A percentile compares a stretch with the other conserved stretches of the same genome.
phyloP scores from a whole-genome alignment of 2,329 filamentous ascomycete genomes.

The Juglanconis juglandina region DNA sequence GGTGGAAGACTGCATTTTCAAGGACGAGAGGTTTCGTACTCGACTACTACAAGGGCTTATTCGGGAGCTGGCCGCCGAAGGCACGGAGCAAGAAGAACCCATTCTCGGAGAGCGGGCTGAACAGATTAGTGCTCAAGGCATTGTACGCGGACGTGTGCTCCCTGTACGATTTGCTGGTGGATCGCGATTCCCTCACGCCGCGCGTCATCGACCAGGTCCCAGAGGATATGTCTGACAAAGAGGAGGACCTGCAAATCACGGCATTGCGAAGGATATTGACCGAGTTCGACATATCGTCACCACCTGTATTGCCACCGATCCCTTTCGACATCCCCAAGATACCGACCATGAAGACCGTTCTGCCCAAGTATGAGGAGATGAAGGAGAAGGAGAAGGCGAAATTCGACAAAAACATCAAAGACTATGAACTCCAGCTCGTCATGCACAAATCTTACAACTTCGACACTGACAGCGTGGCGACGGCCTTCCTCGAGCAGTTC shows the following conservation, averaged over 20 bases:
- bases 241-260: constrained; percentile 58
- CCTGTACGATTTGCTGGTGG: constrained; percentile 84
- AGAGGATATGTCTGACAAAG: constrained; percentile 34
- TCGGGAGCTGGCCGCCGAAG: constrained; percentile 82
- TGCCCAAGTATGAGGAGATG: constrained; percentile 61
- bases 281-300: constrained; percentile 85
- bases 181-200: constrained; percentile 74
- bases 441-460: constrained; percentile 80
- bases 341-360: constrained; percentile 64
- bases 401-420: constrained; percentile 68
- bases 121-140: constrained; percentile 75
- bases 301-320: constrained; percentile 85
- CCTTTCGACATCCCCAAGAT: constrained; percentile 84
- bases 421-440: constrained; percentile 72
- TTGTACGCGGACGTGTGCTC: constrained; percentile 83
- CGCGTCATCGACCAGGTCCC: constrained; percentile 68
- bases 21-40: constrained; percentile 72
- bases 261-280: constrained; percentile 76
- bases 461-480: constrained; percentile 56
- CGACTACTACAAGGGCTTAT: constrained; percentile 58
- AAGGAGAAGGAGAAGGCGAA: constrained; percentile 72
- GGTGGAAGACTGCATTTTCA: constrained; percentile 73
- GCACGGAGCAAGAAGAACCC: constrained; percentile 88
- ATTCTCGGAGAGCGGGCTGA: constrained; percentile 81
- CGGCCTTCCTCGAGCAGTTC: constrained; percentile 67